Evolutionary conservation across 23 red algal species (phyloP).

Genomic region (Gracilaria gracilis): DNA sequence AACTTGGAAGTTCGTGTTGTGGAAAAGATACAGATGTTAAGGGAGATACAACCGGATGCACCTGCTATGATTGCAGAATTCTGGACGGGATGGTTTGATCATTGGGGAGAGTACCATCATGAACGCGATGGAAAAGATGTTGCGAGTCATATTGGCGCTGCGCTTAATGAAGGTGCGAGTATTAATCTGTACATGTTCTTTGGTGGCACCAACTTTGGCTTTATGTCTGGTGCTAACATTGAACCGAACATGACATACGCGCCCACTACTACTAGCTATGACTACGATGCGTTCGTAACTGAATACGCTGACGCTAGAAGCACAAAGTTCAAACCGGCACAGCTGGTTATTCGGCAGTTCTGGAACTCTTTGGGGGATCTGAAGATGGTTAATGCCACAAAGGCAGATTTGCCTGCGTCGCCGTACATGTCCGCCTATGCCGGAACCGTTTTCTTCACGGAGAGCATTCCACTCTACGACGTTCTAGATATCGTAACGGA

Average conservation of each 20-base stretch:
- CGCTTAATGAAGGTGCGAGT: constrained; percentile 54
- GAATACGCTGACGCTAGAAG: constrained; percentile 65
- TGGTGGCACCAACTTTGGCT: constrained; percentile 84
- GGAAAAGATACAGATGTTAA: constrained; percentile 45
- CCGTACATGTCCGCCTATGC: constrained; percentile 51
- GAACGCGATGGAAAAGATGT: constrained; percentile 49
- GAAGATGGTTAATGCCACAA: constrained; percentile 4
- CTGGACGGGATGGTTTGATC: constrained; percentile 90
- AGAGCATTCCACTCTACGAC: constrained; percentile 33
- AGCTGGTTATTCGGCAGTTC: constrained; percentile 7
- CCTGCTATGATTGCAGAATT: constrained; percentile 79
- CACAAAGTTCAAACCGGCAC: constrained; percentile 46
- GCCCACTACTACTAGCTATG: constrained; percentile 74
- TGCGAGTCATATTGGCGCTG: constrained; percentile 43
- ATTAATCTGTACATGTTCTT: constrained; percentile 95
- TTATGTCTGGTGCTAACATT: constrained; percentile 63
- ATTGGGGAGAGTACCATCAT: constrained; percentile 65
- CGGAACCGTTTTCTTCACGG: constrained; percentile 19
- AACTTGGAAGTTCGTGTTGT: constrained; percentile 59
- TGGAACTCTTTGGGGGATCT: constrained; percentile 18
- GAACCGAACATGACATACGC: constrained; percentile 57
- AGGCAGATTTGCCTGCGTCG: background rate
- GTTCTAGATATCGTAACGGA: constrained; percentile 53
- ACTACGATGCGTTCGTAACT: constrained; percentile 85
- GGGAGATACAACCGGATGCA: constrained; percentile 41